These are phyloP conservation scores for Lepidopterella palustris DNA, from an alignment of 495 filamentous ascomycete species.

Conservation along the genomic window DNA sequence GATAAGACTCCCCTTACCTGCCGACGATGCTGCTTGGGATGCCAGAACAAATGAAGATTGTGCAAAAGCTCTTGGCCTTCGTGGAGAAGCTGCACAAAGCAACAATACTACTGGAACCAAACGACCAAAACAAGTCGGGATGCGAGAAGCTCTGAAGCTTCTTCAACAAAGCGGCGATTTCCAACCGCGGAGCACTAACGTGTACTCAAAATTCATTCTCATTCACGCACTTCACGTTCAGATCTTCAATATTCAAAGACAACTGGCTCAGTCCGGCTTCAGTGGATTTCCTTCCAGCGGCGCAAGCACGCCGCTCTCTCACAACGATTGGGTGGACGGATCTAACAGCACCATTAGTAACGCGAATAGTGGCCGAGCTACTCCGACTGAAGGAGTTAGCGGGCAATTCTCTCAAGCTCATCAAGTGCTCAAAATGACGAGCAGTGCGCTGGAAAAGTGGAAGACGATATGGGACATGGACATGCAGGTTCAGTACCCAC, in stretches of 20 bases:
- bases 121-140: conserved; percentile 51
- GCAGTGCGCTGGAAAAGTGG: conserved; percentile 55
- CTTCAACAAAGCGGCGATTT: conserved; percentile 48
- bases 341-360: conserved; percentile 34
- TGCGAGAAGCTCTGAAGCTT: conserved; percentile 48
- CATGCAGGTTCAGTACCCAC: conserved; percentile 55
- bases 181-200: conserved; percentile 52
- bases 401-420: conserved; percentile 33
- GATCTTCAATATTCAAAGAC: conserved; percentile 19
- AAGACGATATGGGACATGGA: conserved; percentile 60
- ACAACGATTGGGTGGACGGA: conserved; percentile 43
- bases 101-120: conserved; percentile 53
- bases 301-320: conserved; percentile 42
- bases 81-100: conserved; percentile 41
- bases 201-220: conserved; percentile 63
- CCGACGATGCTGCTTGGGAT: conserved; percentile 63
- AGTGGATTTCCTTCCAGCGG: conserved; percentile 31
- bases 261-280: conserved; percentile 12
- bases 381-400: conserved; percentile 39
- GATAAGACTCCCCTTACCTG: conserved; percentile 53
- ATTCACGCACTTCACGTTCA: conserved; percentile 52
- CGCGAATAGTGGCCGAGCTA: conserved; percentile 44
- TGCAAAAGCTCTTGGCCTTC: conserved; percentile 53
- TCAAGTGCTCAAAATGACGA: conserved; percentile 36
- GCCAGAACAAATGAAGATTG: conserved; percentile 49